phyloP scores from a whole-genome alignment of 768 basidiomycete genomes.

The Botryobasidium botryosum region DNA sequence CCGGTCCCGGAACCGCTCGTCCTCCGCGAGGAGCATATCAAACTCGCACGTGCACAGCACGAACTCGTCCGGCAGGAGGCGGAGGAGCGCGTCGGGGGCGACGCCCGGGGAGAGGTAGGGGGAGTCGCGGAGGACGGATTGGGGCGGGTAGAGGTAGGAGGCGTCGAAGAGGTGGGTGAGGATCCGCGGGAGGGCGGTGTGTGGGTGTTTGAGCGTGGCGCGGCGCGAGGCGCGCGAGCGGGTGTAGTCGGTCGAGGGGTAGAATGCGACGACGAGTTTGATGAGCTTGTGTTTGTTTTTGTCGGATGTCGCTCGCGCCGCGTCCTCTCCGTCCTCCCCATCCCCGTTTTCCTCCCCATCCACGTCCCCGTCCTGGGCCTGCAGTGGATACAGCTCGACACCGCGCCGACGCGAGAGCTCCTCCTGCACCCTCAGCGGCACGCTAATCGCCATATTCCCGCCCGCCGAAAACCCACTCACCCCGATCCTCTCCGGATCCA shows the following conservation, averaged over 20 bases:
- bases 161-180: constrained; percentile 14
- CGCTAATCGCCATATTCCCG: background rate
- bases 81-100: constrained; percentile 11
- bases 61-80: constrained; percentile 12
- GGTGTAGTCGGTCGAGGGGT: constrained; percentile 14
- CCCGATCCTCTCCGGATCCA: background rate
- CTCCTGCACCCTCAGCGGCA: constrained; percentile 9
- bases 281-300: background rate
- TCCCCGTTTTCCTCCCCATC: no score
- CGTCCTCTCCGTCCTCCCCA: no score
- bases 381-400: no score
- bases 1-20: constrained; percentile 9
- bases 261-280: constrained; percentile 12
- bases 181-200: constrained; percentile 9
- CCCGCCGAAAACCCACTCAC: background rate
- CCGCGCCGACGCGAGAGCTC: constrained; percentile 6
- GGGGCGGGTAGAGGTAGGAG: constrained; percentile 12
- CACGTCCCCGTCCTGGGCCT: no score
- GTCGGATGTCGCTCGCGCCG: background rate
- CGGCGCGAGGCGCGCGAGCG: constrained; percentile 10
- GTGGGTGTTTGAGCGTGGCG: constrained; percentile 2
- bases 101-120: constrained; percentile 12
- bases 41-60: constrained; percentile 12
- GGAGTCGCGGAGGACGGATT: constrained; percentile 8
- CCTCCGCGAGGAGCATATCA: constrained; percentile 15